Evolutionary conservation across 1,284 basidiomycete genomes (phyloP).

Genomic region (Rhodotorula glutinis): DNA sequence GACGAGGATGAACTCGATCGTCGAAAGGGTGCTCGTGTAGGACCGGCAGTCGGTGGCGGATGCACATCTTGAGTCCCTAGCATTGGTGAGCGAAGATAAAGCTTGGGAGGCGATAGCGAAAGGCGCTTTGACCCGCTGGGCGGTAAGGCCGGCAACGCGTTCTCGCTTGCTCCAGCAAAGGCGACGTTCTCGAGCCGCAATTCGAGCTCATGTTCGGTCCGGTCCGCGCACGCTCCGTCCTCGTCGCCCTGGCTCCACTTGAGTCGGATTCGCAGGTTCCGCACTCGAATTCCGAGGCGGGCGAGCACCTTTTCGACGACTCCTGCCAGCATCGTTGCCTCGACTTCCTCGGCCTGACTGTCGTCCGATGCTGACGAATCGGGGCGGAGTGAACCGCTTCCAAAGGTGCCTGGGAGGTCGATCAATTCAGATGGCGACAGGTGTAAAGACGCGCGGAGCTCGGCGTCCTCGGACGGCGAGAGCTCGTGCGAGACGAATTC

Average conservation of each 20-base stretch:
- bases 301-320: slow-evolving; percentile 78
- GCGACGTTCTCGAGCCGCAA: slow-evolving; percentile 41
- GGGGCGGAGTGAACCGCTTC: slow-evolving; percentile 33
- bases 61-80: not conserved
- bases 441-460: slow-evolving; percentile 67
- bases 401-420: slow-evolving; percentile 61
- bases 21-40: not conserved
- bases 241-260: slow-evolving; percentile 1
- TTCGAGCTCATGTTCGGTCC: slow-evolving; percentile 42
- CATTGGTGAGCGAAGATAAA: slow-evolving; percentile 8
- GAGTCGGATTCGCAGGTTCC: slow-evolving; percentile 63
- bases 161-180: too few species aligned
- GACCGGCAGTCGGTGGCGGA: not conserved
- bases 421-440: slow-evolving; percentile 58
- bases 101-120: slow-evolving; percentile 7
- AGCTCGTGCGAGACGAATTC: slow-evolving; percentile 80
- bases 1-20: slow-evolving; percentile 31
- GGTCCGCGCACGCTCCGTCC: not conserved
- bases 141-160: too few species aligned
- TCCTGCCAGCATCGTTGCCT: slow-evolving; percentile 75
- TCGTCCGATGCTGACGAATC: slow-evolving; percentile 27
- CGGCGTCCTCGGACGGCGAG: slow-evolving; percentile 64
- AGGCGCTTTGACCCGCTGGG: too few species aligned
- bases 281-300: slow-evolving; percentile 72
- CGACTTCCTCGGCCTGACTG: slow-evolving; percentile 46